Evolutionary conservation across 345 rosid genomes (phyloP), one percentile per base, ranked within the genome.

Genomic region (Arabidopsis suecica): DNA sequence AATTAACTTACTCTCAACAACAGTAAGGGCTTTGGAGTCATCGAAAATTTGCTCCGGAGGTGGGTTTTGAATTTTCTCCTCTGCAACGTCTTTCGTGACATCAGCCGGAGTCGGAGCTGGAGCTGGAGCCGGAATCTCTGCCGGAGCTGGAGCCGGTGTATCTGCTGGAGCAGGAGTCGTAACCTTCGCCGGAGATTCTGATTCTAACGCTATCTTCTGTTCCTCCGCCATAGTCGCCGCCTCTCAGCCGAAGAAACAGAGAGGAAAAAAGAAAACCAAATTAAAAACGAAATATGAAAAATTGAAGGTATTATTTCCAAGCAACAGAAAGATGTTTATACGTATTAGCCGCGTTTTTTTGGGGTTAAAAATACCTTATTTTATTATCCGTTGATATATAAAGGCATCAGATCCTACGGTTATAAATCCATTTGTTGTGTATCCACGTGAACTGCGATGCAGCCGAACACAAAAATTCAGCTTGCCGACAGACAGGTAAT

Each of bases 1-100:
- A 14, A 50, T 6, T 6, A 51, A 42, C 80, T 79, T 86, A 92
- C 97, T 84, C 38, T 84, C 94, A 14, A 83, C 83, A 6, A 82
- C 61, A 7, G 76, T 84, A 33, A 86, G 90, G 61, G 96, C 86
- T 80, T 88, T 86, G 55, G 88, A 78, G 7, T 85, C 90, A 28
- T 79, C 91, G 16, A 79, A 65, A 68, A 49, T 79, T 38, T 69
- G 62, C 65, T 68, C 80, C 47, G 49, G 73, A n/a, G 76, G 13
- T 50, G 76, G 84, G 25, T 36, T 37, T 2, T 38, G 30, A 5
- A 72, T 38, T 34, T 82, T 88, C 76, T 81, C 84, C 66, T 80
- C 78, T 5, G 66, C 71, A 5, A 75, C 80, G 3, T 38, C 77
- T 16, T 57, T 70, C 1, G 68, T 36, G 3, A 79, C 44, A 58